Percentiles rank a stretch among this genome's conserved stretches.
Evolutionary conservation across 495 filamentous ascomycete genomes (phyloP).

Genomic region (Xeromyces bisporus): DNA sequence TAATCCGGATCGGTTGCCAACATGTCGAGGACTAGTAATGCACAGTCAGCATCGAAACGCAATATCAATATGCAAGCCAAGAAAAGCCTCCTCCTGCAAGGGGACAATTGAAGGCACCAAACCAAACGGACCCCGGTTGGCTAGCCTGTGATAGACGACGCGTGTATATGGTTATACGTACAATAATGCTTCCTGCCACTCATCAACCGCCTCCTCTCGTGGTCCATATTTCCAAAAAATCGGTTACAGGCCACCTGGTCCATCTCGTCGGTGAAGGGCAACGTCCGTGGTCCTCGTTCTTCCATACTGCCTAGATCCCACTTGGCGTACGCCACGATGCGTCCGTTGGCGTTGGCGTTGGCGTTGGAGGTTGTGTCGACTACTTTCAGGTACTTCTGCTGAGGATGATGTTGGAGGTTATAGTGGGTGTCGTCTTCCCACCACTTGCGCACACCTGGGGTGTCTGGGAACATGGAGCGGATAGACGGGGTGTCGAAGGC

Average conservation of each 20-base stretch:
- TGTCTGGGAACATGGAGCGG: conserved; percentile 12
- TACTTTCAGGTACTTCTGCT: conserved; percentile 14
- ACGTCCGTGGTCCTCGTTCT: conserved; percentile 4
- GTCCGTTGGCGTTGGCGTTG: conserved; percentile 3
- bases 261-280: background rate
- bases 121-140: too few species aligned
- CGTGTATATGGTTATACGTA: conserved; percentile 5
- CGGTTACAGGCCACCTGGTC: conserved; percentile 8
- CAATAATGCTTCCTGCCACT: conserved; percentile 12
- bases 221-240: conserved; percentile 13
- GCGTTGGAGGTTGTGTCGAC: conserved; percentile 5
- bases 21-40: conserved; percentile 34
- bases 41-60: background rate
- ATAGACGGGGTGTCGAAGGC: background rate
- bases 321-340: conserved; percentile 11
- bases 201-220: conserved; percentile 9
- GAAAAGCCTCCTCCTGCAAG: too few species aligned
- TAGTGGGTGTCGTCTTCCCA: conserved; percentile 2
- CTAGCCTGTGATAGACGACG: background rate
- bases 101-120: too few species aligned
- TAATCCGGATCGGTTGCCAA: conserved; percentile 33
- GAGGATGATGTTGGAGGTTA: conserved; percentile 9
- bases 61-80: conserved; percentile 1
- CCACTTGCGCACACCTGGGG: conserved; percentile 11
- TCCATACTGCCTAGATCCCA: conserved; percentile 9